Base-by-base conservation (phyloP, 345 rosid genomes). In the Eucalyptus cloeziana region DNA sequence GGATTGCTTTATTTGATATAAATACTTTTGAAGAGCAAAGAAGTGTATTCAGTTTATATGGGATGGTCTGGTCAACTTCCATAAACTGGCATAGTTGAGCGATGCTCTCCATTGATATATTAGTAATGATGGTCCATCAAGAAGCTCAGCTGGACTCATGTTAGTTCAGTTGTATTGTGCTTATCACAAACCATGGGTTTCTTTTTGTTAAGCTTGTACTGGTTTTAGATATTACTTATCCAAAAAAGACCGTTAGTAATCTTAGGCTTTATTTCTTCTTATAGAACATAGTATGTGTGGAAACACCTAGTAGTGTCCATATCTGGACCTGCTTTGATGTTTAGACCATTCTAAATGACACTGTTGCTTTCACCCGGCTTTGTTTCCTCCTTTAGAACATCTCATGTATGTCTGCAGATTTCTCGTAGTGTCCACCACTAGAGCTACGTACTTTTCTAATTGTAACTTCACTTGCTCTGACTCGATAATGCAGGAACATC, bases 401-500 rank as follows among this genome's bases (percentile, higher is more conserved):
- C 16, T 16, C 71, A 30, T 64, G 81, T 71, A 71, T 87, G 40
- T 89, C 79, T 89, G 60, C 24, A n/a, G 30, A 86, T 86, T 30
- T 31, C 37, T 40, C 49, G 40, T 64, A 30, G 87, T 49, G 87
- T 86, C 58, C 37, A 13, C 71, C 71, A 64, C 37, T 30, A 64
- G 17, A 64, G 33, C 33, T 86, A 27, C 3, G 33, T 64, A 30
- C 37, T 54, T 60, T 30, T 71, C 16, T 52, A 64, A 67, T 47
- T 21, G 15, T 27, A 21, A 54, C 33, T 43, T 22, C 10, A n/a
- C 71, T 64, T 64, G 13, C 37, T 64, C 71, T 62, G 37, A 64
- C 71, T 64, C 17, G 19, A 64, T 83, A 83, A 81, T 90, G 49
- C 90, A 97, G 99, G 99, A 83, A 98, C 99, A 85, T 95, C 99